Evolutionary conservation across 2,329 filamentous ascomycete genomes (phyloP).

Genomic region (Diplodia mutila): DNA sequence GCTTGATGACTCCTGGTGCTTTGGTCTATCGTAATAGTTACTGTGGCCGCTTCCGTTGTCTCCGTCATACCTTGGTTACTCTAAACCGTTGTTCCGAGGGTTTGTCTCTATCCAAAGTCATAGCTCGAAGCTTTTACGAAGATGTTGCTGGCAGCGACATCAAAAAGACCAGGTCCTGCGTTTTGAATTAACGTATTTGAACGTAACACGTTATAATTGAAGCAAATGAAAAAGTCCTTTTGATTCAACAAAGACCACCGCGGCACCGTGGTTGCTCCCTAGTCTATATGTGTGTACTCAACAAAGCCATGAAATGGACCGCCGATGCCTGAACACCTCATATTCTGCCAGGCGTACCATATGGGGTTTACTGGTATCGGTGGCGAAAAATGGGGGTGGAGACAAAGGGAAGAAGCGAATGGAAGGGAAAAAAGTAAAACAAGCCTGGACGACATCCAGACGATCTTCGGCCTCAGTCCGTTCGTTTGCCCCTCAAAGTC

Average conservation of each 20-base stretch:
- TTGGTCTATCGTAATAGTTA: no score
- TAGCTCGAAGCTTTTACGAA: not conserved
- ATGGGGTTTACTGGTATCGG: not conserved
- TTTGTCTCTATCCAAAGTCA: no score
- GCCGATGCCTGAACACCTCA: not conserved
- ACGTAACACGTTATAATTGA: not conserved
- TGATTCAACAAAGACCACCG: not conserved
- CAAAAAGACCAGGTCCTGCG: not conserved
- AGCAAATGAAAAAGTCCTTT: constrained; percentile 1
- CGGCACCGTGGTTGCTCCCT: not conserved
- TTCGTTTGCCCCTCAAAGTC: not conserved
- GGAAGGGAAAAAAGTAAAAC: not conserved
- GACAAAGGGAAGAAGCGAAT: constrained; percentile 10
- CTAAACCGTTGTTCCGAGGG: no score
- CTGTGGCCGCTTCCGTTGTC: no score
- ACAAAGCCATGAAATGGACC: not conserved
- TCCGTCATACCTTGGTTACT: no score
- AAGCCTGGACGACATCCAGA: not conserved
- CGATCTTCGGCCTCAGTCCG: not conserved
- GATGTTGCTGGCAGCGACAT: not conserved
- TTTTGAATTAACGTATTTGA: not conserved
- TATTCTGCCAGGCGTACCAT: not conserved
- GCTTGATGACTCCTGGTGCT: no score
- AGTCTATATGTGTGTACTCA: constrained; percentile 8
- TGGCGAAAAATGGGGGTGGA: not conserved